phyloP scores from a whole-genome alignment of 768 basidiomycete genomes.

The Crucibulum laeve region DNA sequence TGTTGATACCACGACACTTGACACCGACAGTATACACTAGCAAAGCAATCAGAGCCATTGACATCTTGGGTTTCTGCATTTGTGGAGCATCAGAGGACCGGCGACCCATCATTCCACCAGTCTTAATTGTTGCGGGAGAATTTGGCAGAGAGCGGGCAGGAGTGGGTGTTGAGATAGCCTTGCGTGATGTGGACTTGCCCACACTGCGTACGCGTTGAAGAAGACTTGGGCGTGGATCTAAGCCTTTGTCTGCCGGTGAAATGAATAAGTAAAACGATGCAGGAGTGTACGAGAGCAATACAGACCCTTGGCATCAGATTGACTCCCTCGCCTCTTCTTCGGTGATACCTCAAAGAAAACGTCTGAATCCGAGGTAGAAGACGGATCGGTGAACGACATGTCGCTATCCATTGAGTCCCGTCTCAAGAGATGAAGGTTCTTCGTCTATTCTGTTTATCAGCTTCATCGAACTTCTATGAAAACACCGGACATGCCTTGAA shows the following conservation, averaged over 20 bases:
- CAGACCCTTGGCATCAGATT: constrained; percentile 27
- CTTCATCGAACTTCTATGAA: not conserved
- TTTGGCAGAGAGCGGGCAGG: constrained; percentile 1
- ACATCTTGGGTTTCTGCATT: constrained; percentile 64
- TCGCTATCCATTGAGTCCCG: constrained; percentile 17
- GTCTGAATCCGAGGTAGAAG: constrained; percentile 25
- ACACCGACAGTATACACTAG: constrained; percentile 96
- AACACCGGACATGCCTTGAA: constrained; percentile 54
- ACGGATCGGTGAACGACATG: constrained; percentile 17
- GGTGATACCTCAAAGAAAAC: constrained; percentile 12
- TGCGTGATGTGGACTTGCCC: constrained; percentile 12
- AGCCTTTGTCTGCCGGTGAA: constrained; percentile 18
- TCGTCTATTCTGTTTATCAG: no score
- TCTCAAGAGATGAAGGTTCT: constrained; percentile 58
- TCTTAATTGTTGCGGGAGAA: constrained; percentile 1
- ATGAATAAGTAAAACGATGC: constrained; percentile 1
- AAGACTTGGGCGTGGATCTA: constrained; percentile 33
- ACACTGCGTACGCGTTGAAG: constrained; percentile 37
- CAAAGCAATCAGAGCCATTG: constrained; percentile 65
- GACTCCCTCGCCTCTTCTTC: constrained; percentile 11
- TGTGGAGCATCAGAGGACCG: not conserved
- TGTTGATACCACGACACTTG: constrained; percentile 90
- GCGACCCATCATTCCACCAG: constrained; percentile 1
- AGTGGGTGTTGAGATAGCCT: not conserved
- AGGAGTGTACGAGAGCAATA: not conserved